phyloP scores from a whole-genome alignment of 2,329 filamentous ascomycete species.

The Colletotrichum sp. region DNA sequence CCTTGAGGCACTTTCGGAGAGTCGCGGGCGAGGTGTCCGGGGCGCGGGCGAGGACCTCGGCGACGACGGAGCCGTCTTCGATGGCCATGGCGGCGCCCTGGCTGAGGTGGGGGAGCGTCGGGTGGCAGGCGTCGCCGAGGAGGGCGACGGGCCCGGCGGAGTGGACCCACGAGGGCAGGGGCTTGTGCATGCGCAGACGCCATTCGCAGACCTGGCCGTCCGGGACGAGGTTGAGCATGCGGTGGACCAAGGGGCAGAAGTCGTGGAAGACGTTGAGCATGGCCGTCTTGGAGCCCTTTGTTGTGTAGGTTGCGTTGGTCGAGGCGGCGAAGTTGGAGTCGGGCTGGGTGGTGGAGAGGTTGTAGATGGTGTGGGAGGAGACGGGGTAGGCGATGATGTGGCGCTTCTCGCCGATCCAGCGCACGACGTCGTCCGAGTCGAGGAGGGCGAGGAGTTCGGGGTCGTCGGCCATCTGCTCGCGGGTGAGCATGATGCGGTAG shows the following conservation, averaged over 20 bases:
- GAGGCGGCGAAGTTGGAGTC: slow-evolving; percentile 65
- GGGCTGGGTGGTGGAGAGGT: slow-evolving; percentile 67
- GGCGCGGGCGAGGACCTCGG: slow-evolving; percentile 52
- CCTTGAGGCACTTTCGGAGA: slow-evolving; percentile 55
- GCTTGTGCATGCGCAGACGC: slow-evolving; percentile 64
- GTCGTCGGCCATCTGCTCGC: slow-evolving; percentile 70
- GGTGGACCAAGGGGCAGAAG: slow-evolving; percentile 64
- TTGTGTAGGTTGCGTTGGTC: slow-evolving; percentile 66
- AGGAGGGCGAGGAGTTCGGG: slow-evolving; percentile 72
- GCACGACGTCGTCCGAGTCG: slow-evolving; percentile 69
- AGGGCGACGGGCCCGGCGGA: slow-evolving; percentile 55
- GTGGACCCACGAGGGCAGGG: slow-evolving; percentile 62
- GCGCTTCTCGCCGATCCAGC: slow-evolving; percentile 77
- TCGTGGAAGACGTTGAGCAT: slow-evolving; percentile 68
- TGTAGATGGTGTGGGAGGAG: slow-evolving; percentile 68
- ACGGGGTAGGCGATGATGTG: slow-evolving; percentile 84
- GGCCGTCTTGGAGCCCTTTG: slow-evolving; percentile 62
- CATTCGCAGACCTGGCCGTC: slow-evolving; percentile 71
- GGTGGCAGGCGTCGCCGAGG: slow-evolving; percentile 70
- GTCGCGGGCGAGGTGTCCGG: slow-evolving; percentile 38
- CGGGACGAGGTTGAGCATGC: slow-evolving; percentile 64
- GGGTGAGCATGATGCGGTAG: slow-evolving; percentile 78
- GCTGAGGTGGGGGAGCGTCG: slow-evolving; percentile 70
- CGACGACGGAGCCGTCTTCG: slow-evolving; percentile 68
- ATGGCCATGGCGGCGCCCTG: slow-evolving; percentile 74